phyloP scores from a whole-genome alignment of 2,329 filamentous ascomycete genomes.

The Epichloe brachyelytri region DNA sequence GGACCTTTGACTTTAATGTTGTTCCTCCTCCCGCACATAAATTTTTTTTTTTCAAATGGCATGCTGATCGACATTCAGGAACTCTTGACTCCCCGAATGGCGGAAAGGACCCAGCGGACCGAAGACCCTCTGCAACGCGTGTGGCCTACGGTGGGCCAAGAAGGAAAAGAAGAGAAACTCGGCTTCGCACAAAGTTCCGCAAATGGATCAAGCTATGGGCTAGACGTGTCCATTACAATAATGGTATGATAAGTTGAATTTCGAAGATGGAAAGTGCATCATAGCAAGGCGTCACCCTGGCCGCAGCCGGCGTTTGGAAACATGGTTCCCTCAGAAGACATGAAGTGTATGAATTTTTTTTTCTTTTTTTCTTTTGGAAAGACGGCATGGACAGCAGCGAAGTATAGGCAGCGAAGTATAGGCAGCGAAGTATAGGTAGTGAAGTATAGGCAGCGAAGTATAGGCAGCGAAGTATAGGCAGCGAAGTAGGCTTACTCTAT shows the following conservation, averaged over 20 bases:
- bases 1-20: too few relatives aligned
- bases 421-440: too few relatives aligned
- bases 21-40: neutral
- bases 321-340: neutral
- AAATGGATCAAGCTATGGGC: conserved; percentile 14
- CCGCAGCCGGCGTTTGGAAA: conserved; percentile 1
- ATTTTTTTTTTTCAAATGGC: neutral
- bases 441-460: too few relatives aligned
- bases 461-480: too few relatives aligned
- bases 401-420: too few relatives aligned
- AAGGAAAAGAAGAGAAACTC: conserved; percentile 60
- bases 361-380: neutral
- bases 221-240: neutral
- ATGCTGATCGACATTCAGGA: conserved; percentile 25
- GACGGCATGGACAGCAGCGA: too few relatives aligned
- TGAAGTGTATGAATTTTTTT: neutral
- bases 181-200: conserved; percentile 8
- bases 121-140: conserved; percentile 93
- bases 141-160: conserved; percentile 64
- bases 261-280: neutral
- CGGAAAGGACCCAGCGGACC: conserved; percentile 84
- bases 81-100: conserved; percentile 95
- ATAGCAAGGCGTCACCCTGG: neutral
- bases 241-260: neutral
- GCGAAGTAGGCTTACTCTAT: too few relatives aligned